Percentiles rank a stretch among this genome's conserved stretches.
Conservation (phyloP, 1,284 basidiomycete genomes). For the Papiliotrema fonsecae region DNA sequence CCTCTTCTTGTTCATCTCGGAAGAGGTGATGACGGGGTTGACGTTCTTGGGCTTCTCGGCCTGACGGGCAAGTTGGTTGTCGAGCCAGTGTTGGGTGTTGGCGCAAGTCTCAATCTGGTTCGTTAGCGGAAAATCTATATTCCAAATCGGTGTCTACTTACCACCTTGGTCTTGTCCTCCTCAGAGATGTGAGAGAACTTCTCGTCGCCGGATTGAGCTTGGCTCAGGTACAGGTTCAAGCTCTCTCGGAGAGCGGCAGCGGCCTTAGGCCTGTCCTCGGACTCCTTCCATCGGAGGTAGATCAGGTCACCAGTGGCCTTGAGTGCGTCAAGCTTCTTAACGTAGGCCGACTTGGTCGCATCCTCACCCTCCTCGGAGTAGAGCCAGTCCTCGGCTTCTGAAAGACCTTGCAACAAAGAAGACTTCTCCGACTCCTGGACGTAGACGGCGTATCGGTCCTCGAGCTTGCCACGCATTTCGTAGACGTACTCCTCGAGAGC, state of each 20-base stretch:
- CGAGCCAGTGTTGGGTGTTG: slow-evolving; percentile 85
- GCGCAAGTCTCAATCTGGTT: slow-evolving; percentile 54
- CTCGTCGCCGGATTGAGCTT: slow-evolving; percentile 76
- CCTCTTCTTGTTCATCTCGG: slow-evolving; percentile 77
- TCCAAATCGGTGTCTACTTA: slow-evolving; percentile 56
- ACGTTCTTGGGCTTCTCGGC: slow-evolving; percentile 78
- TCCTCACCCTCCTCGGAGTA: slow-evolving; percentile 95
- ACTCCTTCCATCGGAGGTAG: slow-evolving; percentile 70
- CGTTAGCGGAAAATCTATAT: slow-evolving; percentile 1
- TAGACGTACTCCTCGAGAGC: slow-evolving; percentile 96
- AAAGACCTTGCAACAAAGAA: slow-evolving; percentile 62
- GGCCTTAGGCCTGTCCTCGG: slow-evolving; percentile 68
- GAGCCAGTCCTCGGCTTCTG: slow-evolving; percentile 86
- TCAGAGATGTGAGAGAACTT: slow-evolving; percentile 80
- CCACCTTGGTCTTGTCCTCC: slow-evolving; percentile 75
- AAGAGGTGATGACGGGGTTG: slow-evolving; percentile 71
- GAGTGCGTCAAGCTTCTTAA: slow-evolving; percentile 68
- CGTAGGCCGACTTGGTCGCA: slow-evolving; percentile 84
- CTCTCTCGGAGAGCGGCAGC: slow-evolving; percentile 73
- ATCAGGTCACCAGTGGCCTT: slow-evolving; percentile 81
- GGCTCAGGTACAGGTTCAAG: slow-evolving; percentile 72
- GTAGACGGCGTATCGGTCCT: slow-evolving; percentile 72
- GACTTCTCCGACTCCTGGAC: slow-evolving; percentile 70
- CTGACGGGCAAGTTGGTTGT: slow-evolving; percentile 80
- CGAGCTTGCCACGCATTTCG: slow-evolving; percentile 85